These are phyloP conservation scores for Lipomyces chichibuensis DNA, from an alignment of 805 yeast genomes.

Conservation along the genomic window DNA sequence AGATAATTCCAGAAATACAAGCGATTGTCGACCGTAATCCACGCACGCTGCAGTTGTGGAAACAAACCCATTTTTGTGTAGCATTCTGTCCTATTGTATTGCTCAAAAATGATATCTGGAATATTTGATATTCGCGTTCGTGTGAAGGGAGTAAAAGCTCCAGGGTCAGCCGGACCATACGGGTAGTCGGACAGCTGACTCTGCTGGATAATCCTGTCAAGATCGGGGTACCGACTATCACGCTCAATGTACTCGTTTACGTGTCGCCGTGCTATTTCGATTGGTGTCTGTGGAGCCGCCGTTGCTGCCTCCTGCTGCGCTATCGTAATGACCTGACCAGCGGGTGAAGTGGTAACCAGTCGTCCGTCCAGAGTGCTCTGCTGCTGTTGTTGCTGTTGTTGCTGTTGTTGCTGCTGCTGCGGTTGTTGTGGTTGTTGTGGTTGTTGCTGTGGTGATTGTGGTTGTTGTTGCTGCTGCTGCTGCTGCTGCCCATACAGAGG, in stretches of 20 bases:
- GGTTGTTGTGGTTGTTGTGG: background rate
- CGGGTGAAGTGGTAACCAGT: background rate
- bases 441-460: too few relatives aligned
- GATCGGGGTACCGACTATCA: slow-evolving; percentile 44
- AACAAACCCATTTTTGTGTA: slow-evolving; percentile 80
- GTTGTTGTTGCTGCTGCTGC: slow-evolving; percentile 18
- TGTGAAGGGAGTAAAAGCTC: slow-evolving; percentile 65
- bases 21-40: slow-evolving; percentile 83
- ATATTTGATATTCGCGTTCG: slow-evolving; percentile 67
- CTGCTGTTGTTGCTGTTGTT: slow-evolving; percentile 4
- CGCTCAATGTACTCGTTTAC: slow-evolving; percentile 40
- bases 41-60: slow-evolving; percentile 75
- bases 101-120: slow-evolving; percentile 80
- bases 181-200: slow-evolving; percentile 40
- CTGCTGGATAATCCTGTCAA: slow-evolving; percentile 43
- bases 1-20: slow-evolving; percentile 81
- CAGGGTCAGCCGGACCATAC: slow-evolving; percentile 33
- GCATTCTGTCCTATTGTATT: slow-evolving; percentile 65
- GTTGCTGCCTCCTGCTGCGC: background rate
- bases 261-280: slow-evolving; percentile 25
- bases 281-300: slow-evolving; percentile 16
- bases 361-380: slow-evolving; percentile 7
- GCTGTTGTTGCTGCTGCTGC: slow-evolving; percentile 25
- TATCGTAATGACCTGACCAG: background rate
- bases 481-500: slow-evolving; percentile 6